These are phyloP conservation scores for Suhomyces guaymorum DNA, from an alignment of 1,139 yeast genomes.

Conservation along the genomic window DNA sequence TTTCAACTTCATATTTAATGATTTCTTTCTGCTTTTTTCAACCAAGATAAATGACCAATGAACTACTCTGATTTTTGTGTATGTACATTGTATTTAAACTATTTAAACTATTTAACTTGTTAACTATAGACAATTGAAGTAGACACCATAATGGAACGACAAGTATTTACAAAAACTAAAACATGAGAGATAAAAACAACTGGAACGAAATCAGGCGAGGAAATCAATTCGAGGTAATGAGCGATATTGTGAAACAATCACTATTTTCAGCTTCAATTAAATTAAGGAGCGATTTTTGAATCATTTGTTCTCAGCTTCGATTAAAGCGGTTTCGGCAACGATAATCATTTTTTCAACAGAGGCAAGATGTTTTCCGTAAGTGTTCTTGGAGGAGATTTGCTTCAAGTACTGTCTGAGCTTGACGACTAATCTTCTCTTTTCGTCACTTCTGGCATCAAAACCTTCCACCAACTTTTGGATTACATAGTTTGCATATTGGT, in stretches of 20 bases:
- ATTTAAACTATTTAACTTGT: slow-evolving; percentile 9
- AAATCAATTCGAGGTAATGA: no score
- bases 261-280: no score
- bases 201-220: no score
- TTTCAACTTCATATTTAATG: no score
- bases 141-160: slow-evolving; percentile 4
- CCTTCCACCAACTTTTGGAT: slow-evolving; percentile 91
- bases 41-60: no score
- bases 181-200: background rate
- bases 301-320: slow-evolving; percentile 35
- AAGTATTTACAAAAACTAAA: slow-evolving; percentile 11
- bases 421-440: slow-evolving; percentile 59
- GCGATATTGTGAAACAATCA: no score
- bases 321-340: slow-evolving; percentile 52
- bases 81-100: slow-evolving; percentile 5
- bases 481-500: slow-evolving; percentile 96
- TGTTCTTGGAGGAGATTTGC: slow-evolving; percentile 54
- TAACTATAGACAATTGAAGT: slow-evolving; percentile 11
- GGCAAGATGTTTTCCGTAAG: slow-evolving; percentile 81
- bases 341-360: slow-evolving; percentile 78
- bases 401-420: slow-evolving; percentile 64
- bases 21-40: no score
- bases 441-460: slow-evolving; percentile 61
- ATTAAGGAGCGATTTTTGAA: no score
- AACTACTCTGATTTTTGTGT: no score